Evolutionary conservation across 805 yeast species (phyloP), one percentile per base, ranked within the genome.

Genomic region (Myxozyma sirexii): DNA sequence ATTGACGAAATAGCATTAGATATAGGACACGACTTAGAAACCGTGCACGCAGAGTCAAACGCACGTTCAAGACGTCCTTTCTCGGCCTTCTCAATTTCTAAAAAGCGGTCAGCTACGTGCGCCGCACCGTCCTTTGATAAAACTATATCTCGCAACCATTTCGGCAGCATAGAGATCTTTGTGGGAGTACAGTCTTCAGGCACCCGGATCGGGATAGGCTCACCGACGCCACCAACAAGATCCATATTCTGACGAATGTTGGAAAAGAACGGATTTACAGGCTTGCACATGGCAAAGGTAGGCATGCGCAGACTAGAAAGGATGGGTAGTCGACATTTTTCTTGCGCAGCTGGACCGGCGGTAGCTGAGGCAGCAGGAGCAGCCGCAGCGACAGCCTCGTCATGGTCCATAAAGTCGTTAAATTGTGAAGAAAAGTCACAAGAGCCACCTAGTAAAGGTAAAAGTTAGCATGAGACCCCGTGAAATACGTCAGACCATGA

Each of bases 51-150:
- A 21, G 57, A 12, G 10, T 21, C 19, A 15, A 78, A 69, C 0
- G 80, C 82, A 45, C 74, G 71, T 59, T 84, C 83, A 58, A 91
- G 77, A 43, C 97, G 77, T 17, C 78, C 79, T 63, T 84, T 83
- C 70, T 92, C 97, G 29, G 81, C 78, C 47, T 81, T 74, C 74
- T 93, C 97, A 46, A 92, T 75, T 48, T 74, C 74, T 64, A 82
- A 81, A 71, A 90, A 92, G 63, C 84, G 77, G 27, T 82, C 80
- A 1, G 84, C 76, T 7, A 78, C 70, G 1, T 68, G 60, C 35
- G 75, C 67, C 2, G 81, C 76, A 2, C 81, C 81, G 4, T 65
- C 51, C 59, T 74, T 75, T 13, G 70, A 65, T 2, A 72, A 72
- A 24, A 78, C 68, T 1, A 78, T 73, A 26, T 69, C 57, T 31